Evolutionary conservation across 495 filamentous ascomycete genomes (phyloP).

Genomic region (Cercophora sp.): DNA sequence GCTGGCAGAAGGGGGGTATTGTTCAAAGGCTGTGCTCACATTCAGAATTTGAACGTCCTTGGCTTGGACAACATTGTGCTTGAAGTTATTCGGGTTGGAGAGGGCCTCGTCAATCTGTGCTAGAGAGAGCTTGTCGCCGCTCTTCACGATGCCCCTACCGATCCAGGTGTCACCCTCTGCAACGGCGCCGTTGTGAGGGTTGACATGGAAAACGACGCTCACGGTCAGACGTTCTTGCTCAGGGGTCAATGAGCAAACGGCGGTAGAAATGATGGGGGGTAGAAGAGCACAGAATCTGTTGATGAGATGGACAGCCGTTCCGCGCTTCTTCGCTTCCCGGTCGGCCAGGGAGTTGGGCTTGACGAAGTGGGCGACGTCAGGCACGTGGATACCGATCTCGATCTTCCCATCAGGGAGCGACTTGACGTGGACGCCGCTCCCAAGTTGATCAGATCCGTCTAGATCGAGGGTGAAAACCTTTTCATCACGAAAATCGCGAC

Average conservation of each 20-base stretch:
- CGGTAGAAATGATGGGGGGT: constrained; percentile 74
- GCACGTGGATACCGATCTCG: constrained; percentile 92
- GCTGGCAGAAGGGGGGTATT: constrained; percentile 1
- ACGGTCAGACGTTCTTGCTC: constrained; percentile 86
- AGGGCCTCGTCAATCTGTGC: constrained; percentile 80
- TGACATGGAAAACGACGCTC: constrained; percentile 86
- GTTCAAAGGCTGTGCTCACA: constrained; percentile 46
- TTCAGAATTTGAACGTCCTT: constrained; percentile 75
- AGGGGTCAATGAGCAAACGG: constrained; percentile 82
- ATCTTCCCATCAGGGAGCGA: constrained; percentile 74
- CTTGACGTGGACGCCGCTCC: constrained; percentile 90
- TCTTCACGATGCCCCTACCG: constrained; percentile 91
- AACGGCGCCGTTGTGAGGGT: constrained; percentile 70
- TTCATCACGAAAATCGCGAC: constrained; percentile 88
- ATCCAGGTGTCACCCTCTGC: constrained; percentile 85
- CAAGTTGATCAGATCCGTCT: constrained; percentile 75
- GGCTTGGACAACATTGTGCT: constrained; percentile 54
- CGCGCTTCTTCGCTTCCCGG: constrained; percentile 95
- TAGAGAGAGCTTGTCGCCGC: constrained; percentile 75
- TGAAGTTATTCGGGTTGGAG: constrained; percentile 53
- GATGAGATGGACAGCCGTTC: constrained; percentile 90
- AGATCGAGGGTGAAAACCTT: constrained; percentile 90
- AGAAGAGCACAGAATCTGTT: constrained; percentile 90
- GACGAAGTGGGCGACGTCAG: constrained; percentile 94
- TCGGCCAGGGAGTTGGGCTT: constrained; percentile 95